Conservation (phyloP, 768 basidiomycete species). For the Paxillus ammoniavirescens region DNA sequence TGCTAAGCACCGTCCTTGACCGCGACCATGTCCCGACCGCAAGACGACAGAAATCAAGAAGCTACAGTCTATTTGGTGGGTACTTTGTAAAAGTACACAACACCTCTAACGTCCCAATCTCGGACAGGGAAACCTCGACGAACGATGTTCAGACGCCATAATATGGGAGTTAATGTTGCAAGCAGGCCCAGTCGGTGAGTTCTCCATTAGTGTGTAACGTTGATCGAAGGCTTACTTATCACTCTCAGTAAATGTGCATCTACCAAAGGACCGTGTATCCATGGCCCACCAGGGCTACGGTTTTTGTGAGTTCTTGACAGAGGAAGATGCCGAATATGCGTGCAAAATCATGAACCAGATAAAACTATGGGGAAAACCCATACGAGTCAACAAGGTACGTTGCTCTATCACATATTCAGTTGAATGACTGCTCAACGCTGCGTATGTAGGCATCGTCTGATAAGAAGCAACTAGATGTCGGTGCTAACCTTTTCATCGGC, state of each 20-base stretch:
- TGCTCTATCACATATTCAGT: not conserved
- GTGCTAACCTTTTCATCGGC: slow-evolving; percentile 96
- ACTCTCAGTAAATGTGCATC: slow-evolving; percentile 85
- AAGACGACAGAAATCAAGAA: slow-evolving; percentile 90
- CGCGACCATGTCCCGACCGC: slow-evolving; percentile 45
- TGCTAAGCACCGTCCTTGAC: not conserved
- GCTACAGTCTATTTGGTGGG: slow-evolving; percentile 84
- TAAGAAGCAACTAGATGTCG: slow-evolving; percentile 97
- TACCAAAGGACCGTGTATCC: slow-evolving; percentile 97
- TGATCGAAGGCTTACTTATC: not conserved
- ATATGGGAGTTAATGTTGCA: slow-evolving; percentile 99
- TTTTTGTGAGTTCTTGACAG: slow-evolving; percentile 98
- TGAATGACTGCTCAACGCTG: slow-evolving; percentile 10
- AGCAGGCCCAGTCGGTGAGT: slow-evolving; percentile 96
- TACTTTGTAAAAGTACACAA: not conserved
- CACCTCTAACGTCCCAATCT: slow-evolving; percentile 2
- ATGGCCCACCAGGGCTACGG: slow-evolving; percentile 99
- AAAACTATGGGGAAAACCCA: slow-evolving; percentile 98
- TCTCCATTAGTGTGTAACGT: not conserved
- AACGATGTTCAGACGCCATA: slow-evolving; percentile 89
- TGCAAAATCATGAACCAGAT: slow-evolving; percentile 99
- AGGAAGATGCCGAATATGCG: slow-evolving; percentile 99
- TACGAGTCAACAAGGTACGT: slow-evolving; percentile 95
- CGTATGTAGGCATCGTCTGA: slow-evolving; percentile 84
- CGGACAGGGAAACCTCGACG: slow-evolving; percentile 90